These are phyloP conservation scores for Achaetomium macrosporum DNA, from an alignment of 2,329 filamentous ascomycete species.

Conservation along the genomic window DNA sequence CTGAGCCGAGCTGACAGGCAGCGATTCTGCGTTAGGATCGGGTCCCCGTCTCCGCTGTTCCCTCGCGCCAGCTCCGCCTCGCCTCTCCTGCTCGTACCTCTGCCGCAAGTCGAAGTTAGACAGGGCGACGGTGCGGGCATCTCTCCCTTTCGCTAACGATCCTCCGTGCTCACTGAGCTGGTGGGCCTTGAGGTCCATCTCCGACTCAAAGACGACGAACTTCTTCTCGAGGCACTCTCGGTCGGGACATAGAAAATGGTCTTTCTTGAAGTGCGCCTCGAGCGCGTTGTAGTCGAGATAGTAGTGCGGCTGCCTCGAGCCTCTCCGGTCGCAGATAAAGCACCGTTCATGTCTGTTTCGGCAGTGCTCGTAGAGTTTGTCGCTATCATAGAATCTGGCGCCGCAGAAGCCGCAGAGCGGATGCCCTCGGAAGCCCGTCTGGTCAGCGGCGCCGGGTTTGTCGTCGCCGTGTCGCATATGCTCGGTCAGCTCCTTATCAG, in stretches of 20 bases:
- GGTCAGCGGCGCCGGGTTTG: conserved; percentile 78
- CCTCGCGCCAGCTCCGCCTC: conserved; percentile 39
- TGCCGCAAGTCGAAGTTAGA: conserved; percentile 75
- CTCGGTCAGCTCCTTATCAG: conserved; percentile 68
- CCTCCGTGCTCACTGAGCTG: conserved; percentile 78
- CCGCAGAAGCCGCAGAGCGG: conserved; percentile 91
- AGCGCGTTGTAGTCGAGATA: conserved; percentile 83
- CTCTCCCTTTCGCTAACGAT: conserved; percentile 75
- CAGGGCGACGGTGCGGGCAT: conserved; percentile 80
- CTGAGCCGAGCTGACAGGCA: conserved; percentile 71
- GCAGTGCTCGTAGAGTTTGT: conserved; percentile 91
- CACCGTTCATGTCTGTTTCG: conserved; percentile 91
- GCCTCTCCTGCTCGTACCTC: conserved; percentile 60
- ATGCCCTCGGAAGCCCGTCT: conserved; percentile 94
- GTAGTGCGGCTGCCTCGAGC: conserved; percentile 74
- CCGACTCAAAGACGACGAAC: conserved; percentile 91
- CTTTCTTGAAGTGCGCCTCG: conserved; percentile 78
- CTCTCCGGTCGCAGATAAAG: conserved; percentile 78
- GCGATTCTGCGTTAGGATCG: conserved; percentile 78
- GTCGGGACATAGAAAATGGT: conserved; percentile 82
- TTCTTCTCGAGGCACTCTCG: conserved; percentile 92
- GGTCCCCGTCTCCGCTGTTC: conserved; percentile 57
- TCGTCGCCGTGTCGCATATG: conserved; percentile 92
- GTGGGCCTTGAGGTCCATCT: conserved; percentile 92
- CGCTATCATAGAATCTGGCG: conserved; percentile 88